A percentile compares a stretch with the other conserved stretches of the same genome.
Conservation (phyloP, 148 eudicot species). For the Tetragonia tetragonoides region DNA sequence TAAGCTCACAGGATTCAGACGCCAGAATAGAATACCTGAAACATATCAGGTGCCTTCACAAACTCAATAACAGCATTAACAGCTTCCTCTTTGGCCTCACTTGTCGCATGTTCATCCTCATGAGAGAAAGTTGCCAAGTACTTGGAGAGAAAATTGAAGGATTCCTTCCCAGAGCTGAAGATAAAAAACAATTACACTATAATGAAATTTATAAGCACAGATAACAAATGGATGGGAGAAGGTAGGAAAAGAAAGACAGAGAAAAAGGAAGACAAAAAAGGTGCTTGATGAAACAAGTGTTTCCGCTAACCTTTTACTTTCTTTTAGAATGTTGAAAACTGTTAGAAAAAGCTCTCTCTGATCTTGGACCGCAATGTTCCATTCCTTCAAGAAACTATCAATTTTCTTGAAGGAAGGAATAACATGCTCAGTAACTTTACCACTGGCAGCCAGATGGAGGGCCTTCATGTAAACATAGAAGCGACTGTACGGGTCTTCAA, state of each 20-base stretch:
- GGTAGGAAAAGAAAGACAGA: background rate
- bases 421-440: slow-evolving; percentile 75
- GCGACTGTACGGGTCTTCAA: slow-evolving; percentile 71
- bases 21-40: slow-evolving; percentile 59
- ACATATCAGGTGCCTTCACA: slow-evolving; percentile 87
- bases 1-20: background rate
- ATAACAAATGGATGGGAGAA: background rate
- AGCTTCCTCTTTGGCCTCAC: slow-evolving; percentile 86
- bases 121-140: slow-evolving; percentile 81
- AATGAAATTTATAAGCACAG: slow-evolving; percentile 1
- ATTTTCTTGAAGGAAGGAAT: slow-evolving; percentile 74
- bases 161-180: slow-evolving; percentile 76
- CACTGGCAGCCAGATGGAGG: slow-evolving; percentile 65
- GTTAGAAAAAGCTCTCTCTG: slow-evolving; percentile 68
- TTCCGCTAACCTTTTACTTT: slow-evolving; percentile 57
- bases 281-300: background rate
- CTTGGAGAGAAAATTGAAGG: slow-evolving; percentile 63
- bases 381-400: slow-evolving; percentile 81
- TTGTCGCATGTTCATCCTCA: slow-evolving; percentile 52
- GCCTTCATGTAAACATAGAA: slow-evolving; percentile 88
- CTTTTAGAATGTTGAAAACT: slow-evolving; percentile 71
- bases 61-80: slow-evolving; percentile 66
- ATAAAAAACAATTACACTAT: slow-evolving; percentile 14
- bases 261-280: background rate
- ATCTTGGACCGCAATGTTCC: slow-evolving; percentile 78